Evolutionary conservation across 2,329 filamentous ascomycete species (phyloP), one percentile per base, ranked within the genome.

Genomic region (Chalara sp.): DNA sequence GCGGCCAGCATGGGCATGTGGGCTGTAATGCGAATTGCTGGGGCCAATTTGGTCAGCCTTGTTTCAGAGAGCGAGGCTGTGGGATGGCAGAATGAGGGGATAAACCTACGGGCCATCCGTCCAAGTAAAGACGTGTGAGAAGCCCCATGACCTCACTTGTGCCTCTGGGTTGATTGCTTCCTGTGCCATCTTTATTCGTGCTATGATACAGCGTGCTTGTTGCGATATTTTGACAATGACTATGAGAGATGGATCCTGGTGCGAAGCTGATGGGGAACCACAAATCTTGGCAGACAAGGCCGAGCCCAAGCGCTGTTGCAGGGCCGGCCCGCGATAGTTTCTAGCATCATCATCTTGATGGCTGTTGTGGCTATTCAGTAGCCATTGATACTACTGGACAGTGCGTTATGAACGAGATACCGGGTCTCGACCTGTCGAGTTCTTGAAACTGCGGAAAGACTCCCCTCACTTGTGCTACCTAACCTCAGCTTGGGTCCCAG

Each of bases 81-180:
- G 50, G 30, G 49, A 45, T 33, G 12, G 48, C 32, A 29, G 33
- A 51, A 31, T 29, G 33, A 32, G 32, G 32, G 3, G 13, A 32
- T 39, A 28, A 35, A 76, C 80, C 64, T 75, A 87, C 84, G 83
- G 80, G 28, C 73, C 70, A 66, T 89, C 86, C 6, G 76, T 81
- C 84, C 85, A 89, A 3, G 83, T 87, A 56, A 87, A 87, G 61
- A 87, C 83, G 46, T 81, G 73, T 3, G 65, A 58, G 63, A 88
- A 89, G 1, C 85, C 85, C 84, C 85, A 88, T 1, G 78, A 79
- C 35, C 74, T 74, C 30, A 89, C 84, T 61, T 86, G 71, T 46
- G 71, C 68, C 64, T 89, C 84, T 37, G 72, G 70, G 40, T 79
- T 72, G 52, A 63, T 66, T 32, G 72, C 70, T 58, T 71, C 73